Conservation (phyloP, 768 basidiomycete species). For the Termitomyces sp. region DNA sequence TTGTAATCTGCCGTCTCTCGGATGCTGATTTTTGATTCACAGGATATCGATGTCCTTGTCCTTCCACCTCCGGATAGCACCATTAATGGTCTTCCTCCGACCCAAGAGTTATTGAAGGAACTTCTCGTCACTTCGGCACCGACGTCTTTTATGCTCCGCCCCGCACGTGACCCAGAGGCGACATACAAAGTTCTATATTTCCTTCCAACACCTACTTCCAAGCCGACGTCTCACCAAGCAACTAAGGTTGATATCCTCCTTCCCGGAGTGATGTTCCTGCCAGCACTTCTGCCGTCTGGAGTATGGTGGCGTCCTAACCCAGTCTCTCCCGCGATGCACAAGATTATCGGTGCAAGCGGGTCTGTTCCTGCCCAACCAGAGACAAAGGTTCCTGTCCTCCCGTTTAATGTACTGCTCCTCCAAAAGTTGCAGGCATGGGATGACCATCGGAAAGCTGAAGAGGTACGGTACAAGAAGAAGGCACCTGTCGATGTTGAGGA, state of each 20-base stretch:
- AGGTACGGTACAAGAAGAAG: slow-evolving; percentile 9
- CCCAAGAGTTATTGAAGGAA: slow-evolving; percentile 11
- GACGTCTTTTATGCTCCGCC: slow-evolving; percentile 1
- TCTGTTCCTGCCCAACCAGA: background rate
- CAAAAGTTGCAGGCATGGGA: slow-evolving; percentile 17
- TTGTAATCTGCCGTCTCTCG: no score
- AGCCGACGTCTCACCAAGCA: slow-evolving; percentile 1
- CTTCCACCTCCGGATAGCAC: slow-evolving; percentile 4
- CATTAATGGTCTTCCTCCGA: background rate
- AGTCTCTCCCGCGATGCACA: background rate
- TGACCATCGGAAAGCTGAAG: slow-evolving; percentile 9
- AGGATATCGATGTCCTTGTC: slow-evolving; percentile 15
- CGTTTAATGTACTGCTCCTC: slow-evolving; percentile 11
- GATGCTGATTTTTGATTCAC: background rate
- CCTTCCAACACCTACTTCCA: slow-evolving; percentile 8
- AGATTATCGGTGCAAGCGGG: background rate
- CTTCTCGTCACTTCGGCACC: slow-evolving; percentile 8
- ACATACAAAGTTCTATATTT: slow-evolving; percentile 13
- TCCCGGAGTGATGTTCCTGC: slow-evolving; percentile 16
- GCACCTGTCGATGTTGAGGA: slow-evolving; percentile 11
- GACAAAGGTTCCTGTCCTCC: slow-evolving; percentile 8
- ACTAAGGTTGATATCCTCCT: slow-evolving; percentile 13
- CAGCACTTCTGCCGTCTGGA: background rate
- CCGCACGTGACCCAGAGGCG: slow-evolving; percentile 9
- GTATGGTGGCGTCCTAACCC: background rate